Conservation (phyloP, 2,329 filamentous ascomycete genomes). For the Zalaria obscura region DNA sequence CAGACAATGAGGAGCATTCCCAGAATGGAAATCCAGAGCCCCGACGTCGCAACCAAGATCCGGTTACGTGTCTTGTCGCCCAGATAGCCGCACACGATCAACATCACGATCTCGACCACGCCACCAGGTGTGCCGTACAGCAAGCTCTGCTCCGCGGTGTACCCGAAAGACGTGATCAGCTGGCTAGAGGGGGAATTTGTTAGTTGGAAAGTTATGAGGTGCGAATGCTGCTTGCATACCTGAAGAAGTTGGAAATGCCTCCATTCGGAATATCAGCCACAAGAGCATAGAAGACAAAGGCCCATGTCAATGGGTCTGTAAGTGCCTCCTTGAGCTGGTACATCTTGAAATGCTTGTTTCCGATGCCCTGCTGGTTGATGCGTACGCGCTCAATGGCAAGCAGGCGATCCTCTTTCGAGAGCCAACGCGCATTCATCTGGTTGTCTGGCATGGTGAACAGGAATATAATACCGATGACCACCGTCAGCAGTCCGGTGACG, state of each 20-base stretch:
- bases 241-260: conserved; percentile 6
- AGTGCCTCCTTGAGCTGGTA: conserved; percentile 49
- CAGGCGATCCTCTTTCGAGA: conserved; percentile 51
- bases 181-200: conserved; percentile 20
- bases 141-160: conserved; percentile 46
- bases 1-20: conserved; percentile 52
- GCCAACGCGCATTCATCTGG: conserved; percentile 45
- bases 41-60: conserved; percentile 39
- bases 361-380: conserved; percentile 62
- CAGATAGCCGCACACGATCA: conserved; percentile 41
- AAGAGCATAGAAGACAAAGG: conserved; percentile 43
- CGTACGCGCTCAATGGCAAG: conserved; percentile 59
- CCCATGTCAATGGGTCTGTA: conserved; percentile 44
- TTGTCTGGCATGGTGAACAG: conserved; percentile 40
- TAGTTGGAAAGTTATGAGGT: neutral
- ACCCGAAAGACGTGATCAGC: conserved; percentile 50
- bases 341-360: conserved; percentile 54
- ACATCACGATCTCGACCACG: conserved; percentile 46
- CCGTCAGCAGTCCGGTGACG: conserved; percentile 28
- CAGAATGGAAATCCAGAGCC: conserved; percentile 39
- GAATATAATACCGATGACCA: conserved; percentile 26
- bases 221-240: too few species aligned
- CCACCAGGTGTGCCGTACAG: conserved; percentile 53
- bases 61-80: conserved; percentile 44
- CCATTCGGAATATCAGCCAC: conserved; percentile 44